phyloP scores from a whole-genome alignment of 805 yeast genomes.

The Saccharomycopsis guyanensis region DNA sequence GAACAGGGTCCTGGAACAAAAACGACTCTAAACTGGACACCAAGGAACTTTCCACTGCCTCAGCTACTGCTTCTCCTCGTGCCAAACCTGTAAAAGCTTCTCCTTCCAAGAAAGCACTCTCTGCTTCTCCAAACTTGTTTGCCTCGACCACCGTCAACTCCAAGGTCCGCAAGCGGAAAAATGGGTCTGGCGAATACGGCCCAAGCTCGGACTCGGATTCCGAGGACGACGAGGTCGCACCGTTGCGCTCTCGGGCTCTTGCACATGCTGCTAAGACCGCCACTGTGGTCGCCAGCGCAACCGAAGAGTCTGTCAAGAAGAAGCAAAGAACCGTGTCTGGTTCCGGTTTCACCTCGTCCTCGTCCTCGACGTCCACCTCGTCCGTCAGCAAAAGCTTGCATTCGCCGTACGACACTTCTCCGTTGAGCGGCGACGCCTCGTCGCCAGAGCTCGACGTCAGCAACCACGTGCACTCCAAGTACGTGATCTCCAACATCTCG shows the following conservation, averaged over 20 bases:
- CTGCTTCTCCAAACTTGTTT: constrained; percentile 3
- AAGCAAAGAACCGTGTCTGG: constrained; percentile 5
- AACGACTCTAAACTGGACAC: background rate
- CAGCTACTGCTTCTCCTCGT: background rate
- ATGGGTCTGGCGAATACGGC: background rate
- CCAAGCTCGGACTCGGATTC: background rate
- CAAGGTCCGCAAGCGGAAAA: background rate
- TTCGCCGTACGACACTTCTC: constrained; percentile 3
- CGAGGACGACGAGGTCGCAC: constrained; percentile 1
- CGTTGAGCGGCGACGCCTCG: constrained; percentile 7
- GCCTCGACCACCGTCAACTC: background rate
- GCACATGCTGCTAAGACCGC: constrained; percentile 1
- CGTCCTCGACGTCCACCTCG: constrained; percentile 1
- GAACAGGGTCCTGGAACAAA: background rate
- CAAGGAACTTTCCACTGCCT: background rate
- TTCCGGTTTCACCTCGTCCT: constrained; percentile 4
- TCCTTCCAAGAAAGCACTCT: constrained; percentile 1
- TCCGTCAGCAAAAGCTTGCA: background rate
- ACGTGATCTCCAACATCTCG: constrained; percentile 1
- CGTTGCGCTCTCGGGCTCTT: background rate
- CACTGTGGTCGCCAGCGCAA: background rate
- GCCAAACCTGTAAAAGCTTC: background rate
- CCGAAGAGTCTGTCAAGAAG: background rate
- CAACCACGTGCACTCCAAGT: background rate
- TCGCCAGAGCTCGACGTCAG: constrained; percentile 9